Evolutionary conservation across 805 yeast genomes (phyloP).

Genomic region (Brettanomyces custersianus): DNA sequence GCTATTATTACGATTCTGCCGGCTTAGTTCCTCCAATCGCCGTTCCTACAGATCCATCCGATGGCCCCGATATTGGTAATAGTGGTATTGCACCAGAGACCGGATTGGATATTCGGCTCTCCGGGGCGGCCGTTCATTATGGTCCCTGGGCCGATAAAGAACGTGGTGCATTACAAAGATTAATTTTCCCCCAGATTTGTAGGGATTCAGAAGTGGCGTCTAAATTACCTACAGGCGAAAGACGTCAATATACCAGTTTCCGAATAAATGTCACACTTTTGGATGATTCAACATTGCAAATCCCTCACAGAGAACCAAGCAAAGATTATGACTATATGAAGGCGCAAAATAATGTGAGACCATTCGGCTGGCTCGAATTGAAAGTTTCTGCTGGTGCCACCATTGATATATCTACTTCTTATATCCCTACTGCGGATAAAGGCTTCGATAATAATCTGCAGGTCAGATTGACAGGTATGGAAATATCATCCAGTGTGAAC

Average conservation of each 20-base stretch:
- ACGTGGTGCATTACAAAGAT: conserved; percentile 49
- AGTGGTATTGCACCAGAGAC: conserved; percentile 48
- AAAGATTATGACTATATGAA: conserved; percentile 41
- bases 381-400: conserved; percentile 48
- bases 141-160: conserved; percentile 98
- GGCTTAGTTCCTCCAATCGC: conserved; percentile 44
- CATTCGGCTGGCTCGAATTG: conserved; percentile 90
- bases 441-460: conserved; percentile 49
- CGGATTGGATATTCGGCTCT: conserved; percentile 52
- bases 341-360: conserved; percentile 31
- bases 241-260: conserved; percentile 50
- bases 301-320: conserved; percentile 80
- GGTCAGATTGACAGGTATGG: conserved; percentile 43
- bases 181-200: conserved; percentile 61
- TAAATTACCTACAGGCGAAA: conserved; percentile 35
- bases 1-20: conserved; percentile 64
- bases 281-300: conserved; percentile 60
- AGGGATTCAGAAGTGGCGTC: conserved; percentile 40
- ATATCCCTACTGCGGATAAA: conserved; percentile 37
- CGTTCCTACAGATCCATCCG: conserved; percentile 22
- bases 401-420: conserved; percentile 36
- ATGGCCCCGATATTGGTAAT: conserved; percentile 50
- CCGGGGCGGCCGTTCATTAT: conserved; percentile 61
- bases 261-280: conserved; percentile 43
- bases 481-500: conserved; percentile 74